These are phyloP conservation scores for Mytilinidion resinicola DNA, from an alignment of 495 filamentous ascomycete species.

Conservation along the genomic window DNA sequence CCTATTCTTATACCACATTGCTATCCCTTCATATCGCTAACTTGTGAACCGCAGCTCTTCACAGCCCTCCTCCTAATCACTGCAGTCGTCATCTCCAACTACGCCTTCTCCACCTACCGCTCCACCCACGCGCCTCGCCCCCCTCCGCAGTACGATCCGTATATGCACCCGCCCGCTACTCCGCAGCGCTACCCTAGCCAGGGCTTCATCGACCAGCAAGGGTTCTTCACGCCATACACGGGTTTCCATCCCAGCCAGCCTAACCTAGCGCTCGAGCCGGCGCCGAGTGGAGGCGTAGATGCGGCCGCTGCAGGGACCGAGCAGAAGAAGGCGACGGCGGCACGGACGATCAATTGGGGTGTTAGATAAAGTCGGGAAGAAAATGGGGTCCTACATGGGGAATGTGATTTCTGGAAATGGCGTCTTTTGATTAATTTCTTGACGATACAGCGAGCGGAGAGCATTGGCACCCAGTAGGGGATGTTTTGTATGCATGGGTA, in stretches of 20 bases:
- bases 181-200: slow-evolving; percentile 34
- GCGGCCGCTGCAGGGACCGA: slow-evolving; percentile 15
- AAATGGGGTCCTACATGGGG: too few relatives aligned
- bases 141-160: slow-evolving; percentile 12
- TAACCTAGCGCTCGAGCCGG: slow-evolving; percentile 20
- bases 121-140: slow-evolving; percentile 21
- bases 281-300: slow-evolving; percentile 20
- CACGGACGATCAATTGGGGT: too few relatives aligned
- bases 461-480: too few relatives aligned
- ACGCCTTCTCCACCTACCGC: slow-evolving; percentile 48
- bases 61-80: slow-evolving; percentile 39
- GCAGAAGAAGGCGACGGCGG: slow-evolving; percentile 3
- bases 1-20: not conserved
- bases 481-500: too few relatives aligned
- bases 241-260: not conserved
- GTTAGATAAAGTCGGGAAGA: too few relatives aligned
- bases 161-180: slow-evolving; percentile 30
- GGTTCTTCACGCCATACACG: slow-evolving; percentile 17
- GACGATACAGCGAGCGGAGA: too few relatives aligned
- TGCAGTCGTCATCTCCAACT: slow-evolving; percentile 50
- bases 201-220: slow-evolving; percentile 20
- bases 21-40: not conserved
- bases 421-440: too few relatives aligned
- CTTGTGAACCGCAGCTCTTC: not conserved
- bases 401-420: too few relatives aligned